Percentiles rank a stretch among this genome's conserved stretches.
These are phyloP conservation scores for Candida manassasensis DNA, from an alignment of 805 yeast genomes.

Conservation along the genomic window DNA sequence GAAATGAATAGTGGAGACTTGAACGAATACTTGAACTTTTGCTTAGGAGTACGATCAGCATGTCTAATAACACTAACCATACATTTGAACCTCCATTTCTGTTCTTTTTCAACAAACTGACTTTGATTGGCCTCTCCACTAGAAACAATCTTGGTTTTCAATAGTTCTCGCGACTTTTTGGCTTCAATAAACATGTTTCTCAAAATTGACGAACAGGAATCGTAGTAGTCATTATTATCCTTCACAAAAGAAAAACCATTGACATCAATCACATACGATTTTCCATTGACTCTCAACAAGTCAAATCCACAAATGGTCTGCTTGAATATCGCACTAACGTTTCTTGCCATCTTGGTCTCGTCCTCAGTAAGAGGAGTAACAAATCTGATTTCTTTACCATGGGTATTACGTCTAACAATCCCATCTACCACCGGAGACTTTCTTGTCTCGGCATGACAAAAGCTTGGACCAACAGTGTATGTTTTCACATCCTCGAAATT, in stretches of 20 bases:
- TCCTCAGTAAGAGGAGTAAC: constrained; percentile 72
- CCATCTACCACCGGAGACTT: constrained; percentile 99
- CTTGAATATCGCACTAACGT: constrained; percentile 69
- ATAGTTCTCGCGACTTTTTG: constrained; percentile 35
- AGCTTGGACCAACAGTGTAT: constrained; percentile 86
- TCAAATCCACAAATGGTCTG: constrained; percentile 98
- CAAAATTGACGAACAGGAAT: constrained; percentile 71
- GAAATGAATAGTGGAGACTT: constrained; percentile 82
- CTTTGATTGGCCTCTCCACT: constrained; percentile 30
- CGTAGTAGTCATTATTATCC: constrained; percentile 83
- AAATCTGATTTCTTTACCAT: constrained; percentile 93
- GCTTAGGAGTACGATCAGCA: constrained; percentile 98
- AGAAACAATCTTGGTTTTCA: constrained; percentile 34
- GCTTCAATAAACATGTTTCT: constrained; percentile 66
- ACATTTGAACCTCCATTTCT: constrained; percentile 96
- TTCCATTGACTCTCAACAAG: constrained; percentile 79
- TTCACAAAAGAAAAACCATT: constrained; percentile 97
- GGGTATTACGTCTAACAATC: constrained; percentile 92
- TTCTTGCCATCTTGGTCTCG: constrained; percentile 77
- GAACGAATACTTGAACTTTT: constrained; percentile 93
- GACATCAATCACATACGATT: constrained; percentile 91
- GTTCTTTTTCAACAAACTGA: constrained; percentile 57
- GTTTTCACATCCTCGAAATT: constrained; percentile 98
- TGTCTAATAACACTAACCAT: constrained; percentile 88
- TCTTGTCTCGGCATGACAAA: constrained; percentile 97